A percentile compares a stretch with the other conserved stretches of the same genome.
phyloP scores from a whole-genome alignment of 768 basidiomycete species.

The Mycena venus region DNA sequence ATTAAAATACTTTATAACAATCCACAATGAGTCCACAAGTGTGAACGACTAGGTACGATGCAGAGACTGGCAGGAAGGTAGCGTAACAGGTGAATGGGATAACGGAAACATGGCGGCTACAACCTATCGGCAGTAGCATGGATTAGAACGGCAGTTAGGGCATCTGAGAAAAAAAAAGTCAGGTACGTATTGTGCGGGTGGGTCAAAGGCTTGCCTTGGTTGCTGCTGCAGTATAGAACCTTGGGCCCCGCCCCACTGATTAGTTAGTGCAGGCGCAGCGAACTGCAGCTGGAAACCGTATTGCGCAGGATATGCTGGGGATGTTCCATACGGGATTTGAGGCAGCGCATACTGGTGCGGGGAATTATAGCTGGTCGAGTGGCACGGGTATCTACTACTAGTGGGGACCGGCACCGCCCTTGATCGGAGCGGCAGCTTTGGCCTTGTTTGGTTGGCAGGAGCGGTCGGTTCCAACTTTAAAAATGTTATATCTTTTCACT shows the following conservation, averaged over 20 bases:
- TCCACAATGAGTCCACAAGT: not conserved
- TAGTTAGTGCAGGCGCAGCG: not conserved
- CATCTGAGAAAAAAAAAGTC: slow-evolving; percentile 9
- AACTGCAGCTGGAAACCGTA: not conserved
- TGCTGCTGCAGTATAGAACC: slow-evolving; percentile 9
- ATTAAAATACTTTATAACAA: slow-evolving; percentile 5
- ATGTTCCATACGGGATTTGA: not conserved
- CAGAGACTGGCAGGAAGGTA: not conserved
- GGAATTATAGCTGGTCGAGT: not conserved
- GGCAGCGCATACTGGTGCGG: not conserved
- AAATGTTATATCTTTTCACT: no score
- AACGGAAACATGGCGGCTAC: not conserved
- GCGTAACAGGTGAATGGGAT: not conserved
- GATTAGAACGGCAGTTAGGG: not conserved
- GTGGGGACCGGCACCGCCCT: no score
- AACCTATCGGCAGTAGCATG: slow-evolving; percentile 9
- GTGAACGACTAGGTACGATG: not conserved
- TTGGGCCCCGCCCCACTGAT: slow-evolving; percentile 17
- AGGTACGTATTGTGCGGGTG: not conserved
- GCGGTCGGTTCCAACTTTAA: no score
- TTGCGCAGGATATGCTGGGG: not conserved
- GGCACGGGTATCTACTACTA: not conserved
- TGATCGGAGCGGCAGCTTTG: no score
- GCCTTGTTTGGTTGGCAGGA: no score
- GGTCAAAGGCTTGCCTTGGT: not conserved